Base-by-base conservation (phyloP, 1,139 yeast genomes). In the Magnusiomyces magnusii region DNA sequence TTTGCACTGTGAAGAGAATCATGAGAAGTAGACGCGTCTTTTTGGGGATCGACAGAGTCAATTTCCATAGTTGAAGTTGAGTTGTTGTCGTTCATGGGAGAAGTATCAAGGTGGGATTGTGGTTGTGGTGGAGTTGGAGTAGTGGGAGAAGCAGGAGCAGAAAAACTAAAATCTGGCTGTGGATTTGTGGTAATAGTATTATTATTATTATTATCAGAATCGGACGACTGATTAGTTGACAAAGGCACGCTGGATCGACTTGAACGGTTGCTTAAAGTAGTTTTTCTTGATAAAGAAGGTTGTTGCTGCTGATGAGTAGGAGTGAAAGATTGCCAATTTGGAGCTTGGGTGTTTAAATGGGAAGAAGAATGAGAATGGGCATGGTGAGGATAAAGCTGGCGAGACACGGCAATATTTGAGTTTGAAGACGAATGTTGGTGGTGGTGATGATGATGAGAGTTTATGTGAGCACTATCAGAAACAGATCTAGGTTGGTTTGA, bases 321-420 rank as follows among this genome's bases (percentile, higher is more conserved):
- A 10, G 54, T 28, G 24, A 56, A 56, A 1, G 59, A 58, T 24
- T 58, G 61, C 61, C 61, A 58, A 36, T 58, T n/a, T 2, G 61
- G 61, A 19, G 49, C 27, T 3, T 44, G 24, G 27, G 9, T 21
- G 27, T 3, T 7, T 17, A 44, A 7, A 44, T 44, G 49, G 3
- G 49, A 44, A 17, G n/a, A 21, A 9, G 49, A 44, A 23, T 17
- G 49, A 3, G 49, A 19, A 27, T 44, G 49, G 17, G 49, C 24
- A 19, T 44, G 49, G 17, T 44, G 44, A 3, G 44, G 44, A 17
- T 39, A 21, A 7, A 44, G 15, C 27, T 44, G 49, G 5, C 49
- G 49, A 44, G 49, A 21, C n/a, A 44, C 19, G 3, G 19, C 5
- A 39, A 39, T 39, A 17, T n/a, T 39, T 15, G 44, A 39, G 19